Evolutionary conservation across 371 early-diverging fungal species (phyloP).

Genomic region (Apophysomyces trapeziformis): DNA sequence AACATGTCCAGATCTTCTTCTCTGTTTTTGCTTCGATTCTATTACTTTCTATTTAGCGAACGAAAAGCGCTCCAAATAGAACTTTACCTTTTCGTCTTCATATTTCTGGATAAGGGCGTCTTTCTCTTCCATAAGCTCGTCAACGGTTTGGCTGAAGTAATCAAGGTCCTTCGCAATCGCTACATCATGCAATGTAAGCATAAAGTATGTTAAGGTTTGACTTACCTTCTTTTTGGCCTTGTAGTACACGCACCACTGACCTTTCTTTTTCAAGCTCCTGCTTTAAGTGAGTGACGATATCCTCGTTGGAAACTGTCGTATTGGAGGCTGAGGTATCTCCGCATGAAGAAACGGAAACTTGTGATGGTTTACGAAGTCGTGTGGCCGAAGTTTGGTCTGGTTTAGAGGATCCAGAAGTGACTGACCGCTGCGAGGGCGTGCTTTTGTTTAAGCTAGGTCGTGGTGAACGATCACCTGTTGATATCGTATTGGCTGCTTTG

Average conservation of each 20-base stretch:
- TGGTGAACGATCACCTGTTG: not conserved
- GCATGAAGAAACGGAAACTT: not conserved
- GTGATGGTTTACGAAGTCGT: conserved; percentile 16
- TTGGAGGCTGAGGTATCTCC: conserved; percentile 6
- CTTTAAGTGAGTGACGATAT: conserved; percentile 9
- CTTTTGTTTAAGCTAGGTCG: not conserved
- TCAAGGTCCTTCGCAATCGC: conserved; percentile 42
- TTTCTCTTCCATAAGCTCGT: conserved; percentile 31
- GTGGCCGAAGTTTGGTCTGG: conserved; percentile 4
- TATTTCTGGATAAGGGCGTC: conserved; percentile 33
- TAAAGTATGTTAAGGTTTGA: not conserved
- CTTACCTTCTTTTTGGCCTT: conserved; percentile 52
- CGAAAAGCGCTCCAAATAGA: not conserved
- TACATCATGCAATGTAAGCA: conserved; percentile 7
- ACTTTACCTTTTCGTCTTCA: conserved; percentile 36
- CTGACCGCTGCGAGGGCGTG: conserved; percentile 19
- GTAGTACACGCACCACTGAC: conserved; percentile 41
- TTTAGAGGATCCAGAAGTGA: conserved; percentile 19
- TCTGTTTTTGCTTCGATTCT: conserved; percentile 10
- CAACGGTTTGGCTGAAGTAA: conserved; percentile 37
- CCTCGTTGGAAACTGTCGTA: not conserved
- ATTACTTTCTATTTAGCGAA: conserved; percentile 3
- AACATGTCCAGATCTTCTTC: conserved; percentile 13
- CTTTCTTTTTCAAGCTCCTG: conserved; percentile 40
- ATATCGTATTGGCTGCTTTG: not conserved